These are phyloP conservation scores for Albizia julibrissin DNA, from an alignment of 306 rosid genomes.

Conservation along the genomic window DNA sequence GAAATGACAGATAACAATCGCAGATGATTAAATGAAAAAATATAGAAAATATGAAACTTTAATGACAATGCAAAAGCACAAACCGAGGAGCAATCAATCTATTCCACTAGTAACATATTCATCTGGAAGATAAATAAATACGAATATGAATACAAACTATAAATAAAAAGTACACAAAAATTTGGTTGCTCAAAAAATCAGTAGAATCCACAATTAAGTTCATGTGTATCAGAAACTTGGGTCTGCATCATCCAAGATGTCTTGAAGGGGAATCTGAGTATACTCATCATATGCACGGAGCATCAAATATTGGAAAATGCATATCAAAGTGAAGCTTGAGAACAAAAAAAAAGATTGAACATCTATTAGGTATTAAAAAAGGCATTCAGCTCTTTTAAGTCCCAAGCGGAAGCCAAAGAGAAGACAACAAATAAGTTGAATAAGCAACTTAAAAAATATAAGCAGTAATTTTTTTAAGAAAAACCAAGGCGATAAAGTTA, in stretches of 20 bases:
- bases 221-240: slow-evolving; percentile 66
- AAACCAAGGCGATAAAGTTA: no score
- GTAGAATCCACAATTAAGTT: neutral
- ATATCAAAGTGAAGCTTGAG: neutral
- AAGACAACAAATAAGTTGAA: no score
- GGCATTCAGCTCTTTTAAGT: neutral
- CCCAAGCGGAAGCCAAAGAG: neutral
- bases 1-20: neutral
- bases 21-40: neutral
- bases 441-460: neutral
- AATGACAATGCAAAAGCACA: neutral
- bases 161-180: neutral
- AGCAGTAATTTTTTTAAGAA: neutral
- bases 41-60: neutral
- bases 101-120: neutral
- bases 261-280: slow-evolving; percentile 82
- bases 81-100: neutral
- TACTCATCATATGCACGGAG: slow-evolving; percentile 46
- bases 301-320: neutral
- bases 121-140: neutral
- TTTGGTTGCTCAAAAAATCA: slow-evolving; percentile 37
- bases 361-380: neutral
- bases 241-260: slow-evolving; percentile 60
- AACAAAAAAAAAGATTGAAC: neutral
- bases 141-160: neutral